Conservation (phyloP, 306 rosid genomes). For the Malus orientalis region DNA sequence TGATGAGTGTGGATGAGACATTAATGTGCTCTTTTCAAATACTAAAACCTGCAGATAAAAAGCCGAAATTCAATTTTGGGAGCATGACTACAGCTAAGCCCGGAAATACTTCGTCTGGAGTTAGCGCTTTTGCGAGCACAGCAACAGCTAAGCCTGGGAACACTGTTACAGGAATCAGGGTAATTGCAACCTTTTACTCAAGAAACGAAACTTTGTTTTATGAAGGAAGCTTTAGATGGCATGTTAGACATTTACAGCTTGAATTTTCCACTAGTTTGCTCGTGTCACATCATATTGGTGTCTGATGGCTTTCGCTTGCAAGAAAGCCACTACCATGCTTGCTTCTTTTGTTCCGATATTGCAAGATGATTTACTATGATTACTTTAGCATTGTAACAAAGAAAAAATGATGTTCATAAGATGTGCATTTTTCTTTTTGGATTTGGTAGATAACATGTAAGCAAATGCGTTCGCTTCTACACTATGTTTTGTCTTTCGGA, state of each 20-base stretch:
- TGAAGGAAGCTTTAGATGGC: background rate
- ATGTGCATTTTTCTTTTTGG: background rate
- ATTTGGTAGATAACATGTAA: background rate
- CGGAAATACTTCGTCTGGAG: constrained; percentile 57
- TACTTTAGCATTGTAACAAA: background rate
- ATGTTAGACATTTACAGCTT: background rate
- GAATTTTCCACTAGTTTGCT: background rate
- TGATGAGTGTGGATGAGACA: constrained; percentile 97
- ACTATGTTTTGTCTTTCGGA: background rate
- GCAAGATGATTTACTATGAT: background rate
- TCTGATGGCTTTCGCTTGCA: background rate
- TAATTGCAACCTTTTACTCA: constrained; percentile 1
- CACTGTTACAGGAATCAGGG: constrained; percentile 37
- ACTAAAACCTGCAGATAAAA: constrained; percentile 76
- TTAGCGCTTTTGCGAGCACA: constrained; percentile 25
- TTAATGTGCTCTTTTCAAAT: constrained; percentile 98
- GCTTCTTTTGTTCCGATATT: background rate
- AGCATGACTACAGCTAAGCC: constrained; percentile 60
- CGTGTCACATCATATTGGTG: background rate
- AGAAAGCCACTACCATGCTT: background rate
- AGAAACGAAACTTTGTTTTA: background rate
- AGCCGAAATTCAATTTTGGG: constrained; percentile 41
- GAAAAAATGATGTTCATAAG: background rate
- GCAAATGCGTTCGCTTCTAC: background rate
- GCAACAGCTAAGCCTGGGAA: constrained; percentile 27